A percentile compares a stretch with the other conserved stretches of the same genome.
These are phyloP conservation scores for Ophiostoma piceae DNA, from an alignment of 2,329 filamentous ascomycete genomes.

Conservation along the genomic window DNA sequence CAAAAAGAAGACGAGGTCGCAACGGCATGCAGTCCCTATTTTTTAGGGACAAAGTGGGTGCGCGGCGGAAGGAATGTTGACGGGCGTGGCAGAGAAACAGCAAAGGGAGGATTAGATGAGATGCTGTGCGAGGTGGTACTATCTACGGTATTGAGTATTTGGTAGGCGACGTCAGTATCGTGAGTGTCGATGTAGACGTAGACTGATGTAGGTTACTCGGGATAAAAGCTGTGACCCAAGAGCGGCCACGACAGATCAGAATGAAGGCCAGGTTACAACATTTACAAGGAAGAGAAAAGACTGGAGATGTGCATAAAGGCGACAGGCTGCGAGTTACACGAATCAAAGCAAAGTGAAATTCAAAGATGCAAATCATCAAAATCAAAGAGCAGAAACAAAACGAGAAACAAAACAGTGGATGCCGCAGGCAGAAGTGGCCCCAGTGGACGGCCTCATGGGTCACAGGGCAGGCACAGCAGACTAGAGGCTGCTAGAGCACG, in stretches of 20 bases:
- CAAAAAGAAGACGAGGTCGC: not conserved
- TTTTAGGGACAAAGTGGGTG: constrained; percentile 8
- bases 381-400: not conserved
- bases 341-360: not conserved
- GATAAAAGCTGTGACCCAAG: not conserved
- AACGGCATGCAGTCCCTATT: not conserved
- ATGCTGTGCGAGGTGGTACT: not conserved
- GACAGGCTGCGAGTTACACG: not conserved
- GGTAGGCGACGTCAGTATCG: not conserved
- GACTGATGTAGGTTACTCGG: not conserved
- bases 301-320: not conserved
- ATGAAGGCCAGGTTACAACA: not conserved
- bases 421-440: constrained; percentile 2
- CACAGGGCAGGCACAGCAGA: not conserved
- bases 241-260: not conserved
- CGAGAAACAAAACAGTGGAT: constrained; percentile 9
- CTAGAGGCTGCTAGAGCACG: not conserved
- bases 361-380: not conserved
- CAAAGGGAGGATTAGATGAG: not conserved
- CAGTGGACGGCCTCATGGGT: not conserved
- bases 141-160: not conserved
- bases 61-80: constrained; percentile 1
- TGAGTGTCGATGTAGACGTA: not conserved
- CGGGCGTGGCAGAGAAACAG: constrained; percentile 10
- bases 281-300: not conserved